Percentiles rank a stretch among this genome's conserved stretches.
Evolutionary conservation across 2,329 filamentous ascomycete species (phyloP).

Genomic region (Trichophyton schoenleinii): DNA sequence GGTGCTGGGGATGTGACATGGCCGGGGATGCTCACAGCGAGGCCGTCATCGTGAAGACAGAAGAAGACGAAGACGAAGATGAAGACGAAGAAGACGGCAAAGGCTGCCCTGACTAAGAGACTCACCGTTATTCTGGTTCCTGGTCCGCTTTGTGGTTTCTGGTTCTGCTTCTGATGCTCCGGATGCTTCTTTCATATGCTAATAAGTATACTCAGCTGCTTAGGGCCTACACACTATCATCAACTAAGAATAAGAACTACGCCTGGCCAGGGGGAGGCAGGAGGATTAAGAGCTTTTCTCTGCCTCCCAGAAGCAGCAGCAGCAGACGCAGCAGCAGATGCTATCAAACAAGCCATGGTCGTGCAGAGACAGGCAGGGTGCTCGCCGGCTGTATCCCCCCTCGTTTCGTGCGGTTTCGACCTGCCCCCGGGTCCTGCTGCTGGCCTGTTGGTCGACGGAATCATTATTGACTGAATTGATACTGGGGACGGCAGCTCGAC

Average conservation of each 20-base stretch:
- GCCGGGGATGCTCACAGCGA: background rate
- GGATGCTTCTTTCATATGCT: background rate
- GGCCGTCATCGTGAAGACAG: background rate
- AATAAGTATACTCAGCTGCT: background rate
- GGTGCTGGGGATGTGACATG: background rate
- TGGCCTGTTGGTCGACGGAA: background rate
- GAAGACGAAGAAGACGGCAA: background rate
- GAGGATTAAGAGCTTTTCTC: background rate
- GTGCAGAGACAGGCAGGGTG: background rate
- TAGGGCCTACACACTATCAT: background rate
- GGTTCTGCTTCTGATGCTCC: background rate
- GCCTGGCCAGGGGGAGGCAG: background rate
- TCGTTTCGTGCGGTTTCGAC: background rate
- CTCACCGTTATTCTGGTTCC: constrained; percentile 1
- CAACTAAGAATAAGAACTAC: background rate
- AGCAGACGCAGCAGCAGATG: background rate
- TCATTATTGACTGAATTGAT: background rate
- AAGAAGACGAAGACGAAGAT: background rate
- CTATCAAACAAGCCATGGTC: background rate
- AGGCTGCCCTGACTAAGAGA: constrained; percentile 3
- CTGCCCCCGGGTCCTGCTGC: background rate
- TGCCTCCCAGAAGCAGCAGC: background rate
- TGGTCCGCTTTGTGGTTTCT: background rate
- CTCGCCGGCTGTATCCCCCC: background rate
- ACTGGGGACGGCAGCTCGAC: background rate